Percentiles rank a stretch among this genome's conserved stretches.
phyloP scores from a whole-genome alignment of 495 filamentous ascomycete species.

The Penicillium ucsense region DNA sequence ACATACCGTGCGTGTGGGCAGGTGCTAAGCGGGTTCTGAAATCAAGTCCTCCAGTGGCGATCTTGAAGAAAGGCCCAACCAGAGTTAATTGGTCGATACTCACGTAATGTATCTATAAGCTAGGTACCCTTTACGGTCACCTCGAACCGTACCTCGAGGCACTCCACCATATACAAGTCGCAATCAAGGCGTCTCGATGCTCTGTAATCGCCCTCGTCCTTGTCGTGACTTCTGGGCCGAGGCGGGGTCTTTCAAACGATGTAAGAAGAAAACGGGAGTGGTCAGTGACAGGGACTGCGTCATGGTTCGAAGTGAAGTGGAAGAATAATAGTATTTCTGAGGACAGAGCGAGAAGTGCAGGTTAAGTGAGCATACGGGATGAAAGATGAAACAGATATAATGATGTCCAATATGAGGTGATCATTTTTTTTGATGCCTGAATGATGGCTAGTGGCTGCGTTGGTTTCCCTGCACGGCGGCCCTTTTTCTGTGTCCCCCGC shows the following conservation, averaged over 20 bases:
- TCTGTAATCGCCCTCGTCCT: slow-evolving; percentile 8
- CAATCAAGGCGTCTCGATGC: slow-evolving; percentile 9
- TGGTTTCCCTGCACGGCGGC: neutral
- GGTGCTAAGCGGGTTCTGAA: neutral
- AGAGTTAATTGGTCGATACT: too few relatives aligned
- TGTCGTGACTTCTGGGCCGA: slow-evolving; percentile 6
- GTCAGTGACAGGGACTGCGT: slow-evolving; percentile 29
- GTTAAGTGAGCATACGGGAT: neutral
- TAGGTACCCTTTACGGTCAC: too few relatives aligned
- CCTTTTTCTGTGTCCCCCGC: slow-evolving; percentile 7
- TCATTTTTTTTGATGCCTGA: slow-evolving; percentile 14
- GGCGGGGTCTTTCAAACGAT: slow-evolving; percentile 22
- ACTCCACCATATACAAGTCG: neutral
- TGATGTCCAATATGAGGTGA: slow-evolving; percentile 4
- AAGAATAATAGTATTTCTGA: neutral
- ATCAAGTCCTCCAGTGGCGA: slow-evolving; percentile 2
- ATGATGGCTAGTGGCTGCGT: neutral
- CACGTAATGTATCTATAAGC: too few relatives aligned
- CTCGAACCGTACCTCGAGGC: too few relatives aligned
- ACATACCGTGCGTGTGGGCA: neutral
- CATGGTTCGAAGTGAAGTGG: slow-evolving; percentile 27
- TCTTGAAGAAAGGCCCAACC: slow-evolving; percentile 9
- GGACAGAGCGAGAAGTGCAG: neutral
- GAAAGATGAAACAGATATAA: slow-evolving; percentile 3
- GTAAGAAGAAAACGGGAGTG: slow-evolving; percentile 21